phyloP scores from a whole-genome alignment of 177 flowering plant genomes.

The Tripterygium wilfordii region DNA sequence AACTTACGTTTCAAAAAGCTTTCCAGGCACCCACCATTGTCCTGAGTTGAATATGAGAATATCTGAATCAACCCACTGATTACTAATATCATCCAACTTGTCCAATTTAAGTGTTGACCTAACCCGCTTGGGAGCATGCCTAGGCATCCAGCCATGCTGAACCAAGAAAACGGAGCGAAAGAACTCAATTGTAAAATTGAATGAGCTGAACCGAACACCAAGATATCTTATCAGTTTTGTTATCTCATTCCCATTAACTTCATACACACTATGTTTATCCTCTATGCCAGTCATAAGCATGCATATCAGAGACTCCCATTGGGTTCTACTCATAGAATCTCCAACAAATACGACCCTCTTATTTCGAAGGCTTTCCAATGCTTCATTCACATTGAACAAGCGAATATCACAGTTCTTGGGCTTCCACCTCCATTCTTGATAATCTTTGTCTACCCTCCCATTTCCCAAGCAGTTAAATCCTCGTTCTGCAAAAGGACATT shows the following conservation, averaged over 20 bases:
- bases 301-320: slow-evolving; percentile 48
- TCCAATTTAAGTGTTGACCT: slow-evolving; percentile 67
- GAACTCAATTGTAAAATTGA: slow-evolving; percentile 72
- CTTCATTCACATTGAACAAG: slow-evolving; percentile 21
- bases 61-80: slow-evolving; percentile 72
- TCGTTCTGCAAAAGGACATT: slow-evolving; percentile 41
- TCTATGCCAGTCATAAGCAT: slow-evolving; percentile 48
- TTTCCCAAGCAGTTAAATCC: slow-evolving; percentile 46
- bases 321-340: slow-evolving; percentile 46
- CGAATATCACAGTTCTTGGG: slow-evolving; percentile 39
- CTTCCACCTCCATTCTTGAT: slow-evolving; percentile 53
- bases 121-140: slow-evolving; percentile 62
- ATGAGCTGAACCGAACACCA: slow-evolving; percentile 64
- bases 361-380: slow-evolving; percentile 22
- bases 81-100: slow-evolving; percentile 55
- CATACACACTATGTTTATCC: slow-evolving; percentile 74
- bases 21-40: slow-evolving; percentile 90
- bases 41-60: slow-evolving; percentile 85
- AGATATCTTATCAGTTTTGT: slow-evolving; percentile 70
- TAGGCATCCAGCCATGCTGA: slow-evolving; percentile 51
- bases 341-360: slow-evolving; percentile 47
- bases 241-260: slow-evolving; percentile 70
- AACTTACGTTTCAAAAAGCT: slow-evolving; percentile 77
- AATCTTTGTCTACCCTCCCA: slow-evolving; percentile 31
- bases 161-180: slow-evolving; percentile 82